A percentile compares a stretch with the other conserved stretches of the same genome.
Evolutionary conservation across 768 basidiomycete genomes (phyloP).

Genomic region (Mycena latifolia): DNA sequence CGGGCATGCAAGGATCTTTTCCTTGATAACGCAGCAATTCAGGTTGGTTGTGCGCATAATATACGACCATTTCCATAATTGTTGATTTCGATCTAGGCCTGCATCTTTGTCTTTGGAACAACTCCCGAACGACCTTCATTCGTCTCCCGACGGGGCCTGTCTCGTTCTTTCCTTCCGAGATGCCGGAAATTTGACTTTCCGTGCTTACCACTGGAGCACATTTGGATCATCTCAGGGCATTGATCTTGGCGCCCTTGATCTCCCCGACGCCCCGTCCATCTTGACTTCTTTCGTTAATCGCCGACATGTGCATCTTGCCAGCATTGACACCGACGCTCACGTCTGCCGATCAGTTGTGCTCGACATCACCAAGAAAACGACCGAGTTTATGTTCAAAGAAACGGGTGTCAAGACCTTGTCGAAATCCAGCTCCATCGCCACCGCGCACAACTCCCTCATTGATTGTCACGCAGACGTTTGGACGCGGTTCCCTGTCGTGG

Average conservation of each 20-base stretch:
- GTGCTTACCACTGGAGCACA: conserved; percentile 66
- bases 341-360: conserved; percentile 58
- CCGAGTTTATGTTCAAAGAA: conserved; percentile 68
- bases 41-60: conserved; percentile 49
- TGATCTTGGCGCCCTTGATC: conserved; percentile 47
- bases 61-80: background rate
- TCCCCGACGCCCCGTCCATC: conserved; percentile 43
- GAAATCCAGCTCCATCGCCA: conserved; percentile 33
- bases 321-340: conserved; percentile 48
- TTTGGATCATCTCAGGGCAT: conserved; percentile 66
- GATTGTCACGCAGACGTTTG: conserved; percentile 70
- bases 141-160: conserved; percentile 69
- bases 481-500: conserved; percentile 70
- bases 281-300: conserved; percentile 61
- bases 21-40: conserved; percentile 65
- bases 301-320: conserved; percentile 56
- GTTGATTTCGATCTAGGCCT: conserved; percentile 48
- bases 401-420: conserved; percentile 45
- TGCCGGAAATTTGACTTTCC: conserved; percentile 39
- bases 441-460: conserved; percentile 62
- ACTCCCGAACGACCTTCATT: conserved; percentile 51
- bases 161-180: conserved; percentile 50
- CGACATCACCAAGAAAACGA: conserved; percentile 66
- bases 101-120: conserved; percentile 54
- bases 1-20: conserved; percentile 62